Conservation (phyloP, 768 basidiomycete genomes). For the Termitomyces sp. region DNA sequence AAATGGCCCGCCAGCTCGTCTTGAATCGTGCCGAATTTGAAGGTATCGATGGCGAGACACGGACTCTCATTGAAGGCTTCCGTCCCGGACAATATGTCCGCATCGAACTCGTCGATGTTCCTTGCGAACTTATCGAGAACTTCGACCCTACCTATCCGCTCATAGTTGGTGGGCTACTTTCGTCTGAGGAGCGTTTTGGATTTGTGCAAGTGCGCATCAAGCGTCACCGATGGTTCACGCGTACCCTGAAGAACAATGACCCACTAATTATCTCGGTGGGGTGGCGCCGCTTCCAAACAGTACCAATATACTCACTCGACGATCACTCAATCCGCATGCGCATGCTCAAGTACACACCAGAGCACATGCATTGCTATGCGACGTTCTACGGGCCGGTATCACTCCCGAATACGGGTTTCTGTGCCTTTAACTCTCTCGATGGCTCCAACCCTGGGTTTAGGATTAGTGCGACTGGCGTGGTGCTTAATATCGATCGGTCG, state of each 20-base stretch:
- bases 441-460: slow-evolving; percentile 73
- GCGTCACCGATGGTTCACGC: slow-evolving; percentile 89
- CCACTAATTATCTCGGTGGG: slow-evolving; percentile 96
- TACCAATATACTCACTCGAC: slow-evolving; percentile 94
- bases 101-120: slow-evolving; percentile 78
- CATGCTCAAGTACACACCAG: slow-evolving; percentile 99
- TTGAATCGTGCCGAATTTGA: slow-evolving; percentile 86
- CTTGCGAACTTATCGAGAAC: slow-evolving; percentile 87
- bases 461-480: slow-evolving; percentile 89
- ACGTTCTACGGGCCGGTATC: slow-evolving; percentile 95
- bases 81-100: slow-evolving; percentile 91
- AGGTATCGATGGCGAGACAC: slow-evolving; percentile 66
- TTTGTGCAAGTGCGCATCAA: slow-evolving; percentile 95
- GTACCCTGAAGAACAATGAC: slow-evolving; percentile 94
- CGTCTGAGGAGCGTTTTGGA: slow-evolving; percentile 88
- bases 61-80: slow-evolving; percentile 85
- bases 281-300: slow-evolving; percentile 93
- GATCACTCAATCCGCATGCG: slow-evolving; percentile 98
- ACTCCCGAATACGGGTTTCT: slow-evolving; percentile 93
- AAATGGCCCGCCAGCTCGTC: slow-evolving; percentile 78
- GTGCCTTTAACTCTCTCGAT: slow-evolving; percentile 85
- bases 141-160: slow-evolving; percentile 92
- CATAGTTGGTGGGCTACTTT: slow-evolving; percentile 84
- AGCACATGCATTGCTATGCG: slow-evolving; percentile 99
- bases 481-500: slow-evolving; percentile 88